Evolutionary conservation across 2,329 filamentous ascomycete species (phyloP).

Genomic region (Cercospora nicotianae): DNA sequence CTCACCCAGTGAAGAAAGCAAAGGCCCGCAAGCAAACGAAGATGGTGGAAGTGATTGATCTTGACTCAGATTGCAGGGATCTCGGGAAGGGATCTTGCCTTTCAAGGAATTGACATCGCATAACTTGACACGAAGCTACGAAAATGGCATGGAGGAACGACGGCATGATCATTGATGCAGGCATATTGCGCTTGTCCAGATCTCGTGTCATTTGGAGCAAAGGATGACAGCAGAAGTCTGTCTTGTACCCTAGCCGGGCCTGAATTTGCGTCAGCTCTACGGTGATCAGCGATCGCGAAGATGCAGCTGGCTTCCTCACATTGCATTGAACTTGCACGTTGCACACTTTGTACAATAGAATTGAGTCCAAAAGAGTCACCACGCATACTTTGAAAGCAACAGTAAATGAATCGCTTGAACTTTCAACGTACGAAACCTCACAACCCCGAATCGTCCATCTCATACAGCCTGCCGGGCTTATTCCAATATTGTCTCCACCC

Average conservation of each 20-base stretch:
- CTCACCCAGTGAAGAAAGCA: neutral
- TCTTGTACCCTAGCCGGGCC: neutral
- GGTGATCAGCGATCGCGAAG: neutral
- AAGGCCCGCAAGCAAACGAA: constrained; percentile 10
- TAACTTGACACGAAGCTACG: neutral
- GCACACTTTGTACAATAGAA: neutral
- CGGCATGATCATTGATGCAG: neutral
- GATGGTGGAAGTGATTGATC: constrained; percentile 8
- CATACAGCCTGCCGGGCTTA: constrained; percentile 21
- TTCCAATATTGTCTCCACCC: constrained; percentile 29
- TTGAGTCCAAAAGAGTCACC: neutral
- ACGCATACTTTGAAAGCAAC: neutral
- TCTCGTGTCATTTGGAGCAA: neutral
- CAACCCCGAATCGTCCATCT: constrained; percentile 34
- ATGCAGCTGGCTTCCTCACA: too few species aligned
- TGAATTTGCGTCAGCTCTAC: neutral
- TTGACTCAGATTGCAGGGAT: constrained; percentile 3
- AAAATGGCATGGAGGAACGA: neutral
- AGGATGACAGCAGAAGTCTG: neutral
- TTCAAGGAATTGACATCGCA: neutral
- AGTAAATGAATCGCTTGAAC: neutral
- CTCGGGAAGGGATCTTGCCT: neutral
- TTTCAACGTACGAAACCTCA: neutral
- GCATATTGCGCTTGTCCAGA: neutral
- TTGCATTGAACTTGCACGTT: neutral